Base-by-base conservation (phyloP, 176 grass and related monocot genomes). In the Themeda triandra region DNA sequence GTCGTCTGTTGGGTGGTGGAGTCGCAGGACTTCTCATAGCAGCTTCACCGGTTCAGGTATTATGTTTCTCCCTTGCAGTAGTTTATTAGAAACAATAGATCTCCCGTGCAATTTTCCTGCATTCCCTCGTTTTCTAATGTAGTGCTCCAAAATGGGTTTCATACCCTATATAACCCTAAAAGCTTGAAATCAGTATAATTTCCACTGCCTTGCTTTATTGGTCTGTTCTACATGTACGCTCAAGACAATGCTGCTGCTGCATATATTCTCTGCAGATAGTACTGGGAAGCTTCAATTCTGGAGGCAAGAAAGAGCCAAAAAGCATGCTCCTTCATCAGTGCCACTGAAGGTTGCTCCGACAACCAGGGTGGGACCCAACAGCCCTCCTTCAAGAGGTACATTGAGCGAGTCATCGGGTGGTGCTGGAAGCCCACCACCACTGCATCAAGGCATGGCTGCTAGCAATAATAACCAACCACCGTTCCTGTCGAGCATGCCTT, bases 11-110 rank as follows among this genome's bases (percentile, higher is more conserved):
- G 82, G 96, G 96, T 85, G 96, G 93, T 59, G 91, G 93, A 75
- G 96, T 99, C 3, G 93, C 93, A 24, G 96, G 96, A 66, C 91
- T 92, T 76, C 83, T 99, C 35, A 94, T 89, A 66, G 96, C 96
- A 80, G 96, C 93, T 88, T 96, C 96, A 53, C 96, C 96, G 5
- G 68, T 99, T 59, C 96, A 99, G 91, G 96, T 99, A 80, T 29
- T 29, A 4, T 80, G 87, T 70, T 58, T 77, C 51, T 58, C 19
- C 63, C 63, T 5, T 32, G 32, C 65, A 69, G n/a, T 40, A 33
- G 69, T 36, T 82, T 29, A 42, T 84, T 67, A 35, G 27, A 75
- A 68, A 60, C 35, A 36, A 8, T 74, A 30, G 15, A 73, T 25
- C 7, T 48, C 28, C 18, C 21, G 3, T 28, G 41, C 71, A 65